Conservation (phyloP, 371 early-diverging fungal genomes). For the Mortierella sp. region DNA sequence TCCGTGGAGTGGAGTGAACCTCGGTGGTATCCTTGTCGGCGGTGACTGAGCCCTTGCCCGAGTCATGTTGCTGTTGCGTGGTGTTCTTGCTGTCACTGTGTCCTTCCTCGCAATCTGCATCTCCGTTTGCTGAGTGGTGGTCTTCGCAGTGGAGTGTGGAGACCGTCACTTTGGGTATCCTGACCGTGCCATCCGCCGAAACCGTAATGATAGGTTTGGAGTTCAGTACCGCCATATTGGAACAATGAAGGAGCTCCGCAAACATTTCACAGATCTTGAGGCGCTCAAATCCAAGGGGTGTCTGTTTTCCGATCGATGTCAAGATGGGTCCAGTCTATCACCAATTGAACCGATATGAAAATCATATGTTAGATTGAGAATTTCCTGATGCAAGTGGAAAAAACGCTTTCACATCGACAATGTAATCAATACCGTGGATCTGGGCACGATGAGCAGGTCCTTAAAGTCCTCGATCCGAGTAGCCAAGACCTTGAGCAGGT, state of each 20-base stretch:
- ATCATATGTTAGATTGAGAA: not conserved
- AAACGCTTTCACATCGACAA: not conserved
- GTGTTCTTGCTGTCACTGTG: not conserved
- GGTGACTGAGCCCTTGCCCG: not conserved
- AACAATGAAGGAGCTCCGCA: constrained; percentile 93
- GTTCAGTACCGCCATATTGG: constrained; percentile 84
- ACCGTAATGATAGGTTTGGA: constrained; percentile 49
- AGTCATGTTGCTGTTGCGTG: not conserved
- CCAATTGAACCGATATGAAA: not conserved
- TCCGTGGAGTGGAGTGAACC: constrained; percentile 18
- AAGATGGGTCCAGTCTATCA: constrained; percentile 64
- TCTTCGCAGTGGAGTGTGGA: constrained; percentile 14
- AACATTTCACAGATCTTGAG: constrained; percentile 95
- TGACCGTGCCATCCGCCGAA: constrained; percentile 53
- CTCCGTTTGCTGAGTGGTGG: not conserved
- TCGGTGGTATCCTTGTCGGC: not conserved
- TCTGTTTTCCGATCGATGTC: constrained; percentile 75
- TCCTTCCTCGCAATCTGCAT: not conserved
- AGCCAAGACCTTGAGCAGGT: constrained; percentile 85
- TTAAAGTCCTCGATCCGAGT: constrained; percentile 78
- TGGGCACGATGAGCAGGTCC: constrained; percentile 68
- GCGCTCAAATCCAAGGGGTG: constrained; percentile 93
- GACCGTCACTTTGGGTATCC: constrained; percentile 24
- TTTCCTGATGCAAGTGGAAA: not conserved
- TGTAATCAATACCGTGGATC: constrained; percentile 64